Percentiles rank a stretch among this genome's conserved stretches.
phyloP scores from a whole-genome alignment of 768 basidiomycete genomes.

The Grammothele lineata region DNA sequence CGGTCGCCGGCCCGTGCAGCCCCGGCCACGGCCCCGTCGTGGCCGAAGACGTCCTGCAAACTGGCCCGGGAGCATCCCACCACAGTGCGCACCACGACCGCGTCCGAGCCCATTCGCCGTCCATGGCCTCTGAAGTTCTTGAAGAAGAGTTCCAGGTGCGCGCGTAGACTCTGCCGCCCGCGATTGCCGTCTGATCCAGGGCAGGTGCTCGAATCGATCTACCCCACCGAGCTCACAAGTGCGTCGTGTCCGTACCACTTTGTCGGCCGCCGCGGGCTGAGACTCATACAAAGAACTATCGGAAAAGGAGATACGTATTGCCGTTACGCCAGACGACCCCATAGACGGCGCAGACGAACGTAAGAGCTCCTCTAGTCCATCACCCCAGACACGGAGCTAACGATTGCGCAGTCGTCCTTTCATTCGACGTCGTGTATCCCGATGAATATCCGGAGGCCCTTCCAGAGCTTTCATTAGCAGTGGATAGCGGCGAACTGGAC shows the following conservation, averaged over 20 bases:
- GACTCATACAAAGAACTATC: conserved; percentile 70
- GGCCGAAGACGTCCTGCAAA: no score
- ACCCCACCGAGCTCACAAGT: conserved; percentile 92
- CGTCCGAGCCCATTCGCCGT: not conserved
- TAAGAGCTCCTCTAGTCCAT: conserved; percentile 30
- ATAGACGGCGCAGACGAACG: conserved; percentile 57
- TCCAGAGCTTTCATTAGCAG: conserved; percentile 66
- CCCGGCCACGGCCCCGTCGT: no score
- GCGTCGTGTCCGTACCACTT: conserved; percentile 39
- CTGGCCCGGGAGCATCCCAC: no score
- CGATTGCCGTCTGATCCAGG: no score
- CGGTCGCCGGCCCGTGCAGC: no score
- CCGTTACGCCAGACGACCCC: conserved; percentile 81
- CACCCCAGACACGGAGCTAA: conserved; percentile 10
- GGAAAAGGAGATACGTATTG: conserved; percentile 76
- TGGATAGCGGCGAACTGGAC: conserved; percentile 56
- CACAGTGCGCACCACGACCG: no score
- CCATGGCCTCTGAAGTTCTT: conserved; percentile 65
- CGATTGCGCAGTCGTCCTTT: conserved; percentile 57
- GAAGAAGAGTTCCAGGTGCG: conserved; percentile 88
- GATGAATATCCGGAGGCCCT: conserved; percentile 81
- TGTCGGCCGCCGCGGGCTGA: conserved; percentile 43
- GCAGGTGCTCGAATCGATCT: conserved; percentile 95
- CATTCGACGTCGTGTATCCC: conserved; percentile 71
- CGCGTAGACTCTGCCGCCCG: not conserved